phyloP scores from a whole-genome alignment of 495 filamentous ascomycete genomes.

The Trichoderma asperelloides region DNA sequence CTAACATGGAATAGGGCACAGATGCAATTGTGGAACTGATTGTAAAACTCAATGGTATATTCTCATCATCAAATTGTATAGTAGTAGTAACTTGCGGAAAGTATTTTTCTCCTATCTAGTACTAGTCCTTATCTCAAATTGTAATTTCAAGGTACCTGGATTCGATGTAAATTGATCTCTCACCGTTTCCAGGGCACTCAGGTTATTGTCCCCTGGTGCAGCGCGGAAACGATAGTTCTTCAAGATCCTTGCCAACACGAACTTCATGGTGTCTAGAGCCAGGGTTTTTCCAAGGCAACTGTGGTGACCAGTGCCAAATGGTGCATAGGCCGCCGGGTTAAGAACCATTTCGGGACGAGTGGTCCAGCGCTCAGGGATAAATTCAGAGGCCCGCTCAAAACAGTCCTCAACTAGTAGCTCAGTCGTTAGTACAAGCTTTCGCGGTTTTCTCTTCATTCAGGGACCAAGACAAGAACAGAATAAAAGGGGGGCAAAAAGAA shows the following conservation, averaged over 20 bases:
- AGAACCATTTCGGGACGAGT: slow-evolving; percentile 31
- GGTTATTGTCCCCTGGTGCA: slow-evolving; percentile 34
- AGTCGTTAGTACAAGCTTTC: slow-evolving; percentile 27
- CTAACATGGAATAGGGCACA: too few relatives aligned
- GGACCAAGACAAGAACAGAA: too few relatives aligned
- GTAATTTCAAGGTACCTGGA: slow-evolving; percentile 16
- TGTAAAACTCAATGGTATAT: too few relatives aligned
- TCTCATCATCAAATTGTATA: too few relatives aligned
- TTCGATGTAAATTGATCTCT: slow-evolving; percentile 37
- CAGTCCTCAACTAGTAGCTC: slow-evolving; percentile 21
- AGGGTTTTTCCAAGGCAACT: slow-evolving; percentile 44
- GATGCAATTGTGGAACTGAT: too few relatives aligned
- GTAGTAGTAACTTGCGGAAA: not conserved
- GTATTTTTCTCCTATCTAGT: not conserved
- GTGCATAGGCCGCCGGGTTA: slow-evolving; percentile 37
- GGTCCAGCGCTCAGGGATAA: slow-evolving; percentile 48
- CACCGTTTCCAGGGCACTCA: slow-evolving; percentile 23
- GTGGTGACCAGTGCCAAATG: slow-evolving; percentile 39
- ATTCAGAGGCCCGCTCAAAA: slow-evolving; percentile 31
- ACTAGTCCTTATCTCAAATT: slow-evolving; percentile 9
- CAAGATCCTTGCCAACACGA: slow-evolving; percentile 30
- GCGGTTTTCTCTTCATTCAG: too few relatives aligned
- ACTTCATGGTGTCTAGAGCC: slow-evolving; percentile 41
- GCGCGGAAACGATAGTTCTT: slow-evolving; percentile 33
- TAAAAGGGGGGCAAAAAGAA: too few relatives aligned